Evolutionary conservation across 306 rosid genomes (phyloP).

Genomic region (Spatholobus suberectus): DNA sequence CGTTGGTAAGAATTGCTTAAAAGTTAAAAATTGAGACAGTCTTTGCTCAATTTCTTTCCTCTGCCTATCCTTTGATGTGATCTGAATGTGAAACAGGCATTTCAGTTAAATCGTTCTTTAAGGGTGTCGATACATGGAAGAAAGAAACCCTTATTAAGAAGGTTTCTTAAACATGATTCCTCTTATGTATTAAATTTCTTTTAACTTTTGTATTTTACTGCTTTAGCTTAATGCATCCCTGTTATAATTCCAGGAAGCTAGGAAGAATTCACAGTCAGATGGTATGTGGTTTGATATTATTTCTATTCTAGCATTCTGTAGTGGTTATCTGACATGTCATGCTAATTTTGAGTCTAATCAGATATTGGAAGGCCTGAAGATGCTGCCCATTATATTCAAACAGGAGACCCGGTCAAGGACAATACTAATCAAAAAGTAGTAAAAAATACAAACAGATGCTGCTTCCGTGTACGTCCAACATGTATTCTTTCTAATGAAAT

Average conservation of each 20-base stretch:
- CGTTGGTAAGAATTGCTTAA: conserved; percentile 41
- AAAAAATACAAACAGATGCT: neutral
- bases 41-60: neutral
- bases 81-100: conserved; percentile 32
- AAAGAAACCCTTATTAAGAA: conserved; percentile 64
- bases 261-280: conserved; percentile 29
- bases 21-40: neutral
- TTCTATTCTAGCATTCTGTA: neutral
- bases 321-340: neutral
- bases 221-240: conserved; percentile 14
- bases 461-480: conserved; percentile 7
- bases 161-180: conserved; percentile 42
- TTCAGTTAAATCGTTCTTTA: conserved; percentile 65
- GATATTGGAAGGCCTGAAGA: conserved; percentile 30
- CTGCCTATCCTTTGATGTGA: neutral
- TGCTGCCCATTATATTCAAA: conserved; percentile 37
- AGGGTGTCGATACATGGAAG: conserved; percentile 78
- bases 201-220: neutral
- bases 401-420: conserved; percentile 47
- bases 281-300: conserved; percentile 20
- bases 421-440: conserved; percentile 20
- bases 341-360: conserved; percentile 21
- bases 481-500: conserved; percentile 2
- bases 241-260: conserved; percentile 64
- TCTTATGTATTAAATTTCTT: neutral